These are phyloP conservation scores for Haemoproteus tartakovskyi DNA, from an alignment of 169 alveolate genomes.

Conservation along the genomic window DNA sequence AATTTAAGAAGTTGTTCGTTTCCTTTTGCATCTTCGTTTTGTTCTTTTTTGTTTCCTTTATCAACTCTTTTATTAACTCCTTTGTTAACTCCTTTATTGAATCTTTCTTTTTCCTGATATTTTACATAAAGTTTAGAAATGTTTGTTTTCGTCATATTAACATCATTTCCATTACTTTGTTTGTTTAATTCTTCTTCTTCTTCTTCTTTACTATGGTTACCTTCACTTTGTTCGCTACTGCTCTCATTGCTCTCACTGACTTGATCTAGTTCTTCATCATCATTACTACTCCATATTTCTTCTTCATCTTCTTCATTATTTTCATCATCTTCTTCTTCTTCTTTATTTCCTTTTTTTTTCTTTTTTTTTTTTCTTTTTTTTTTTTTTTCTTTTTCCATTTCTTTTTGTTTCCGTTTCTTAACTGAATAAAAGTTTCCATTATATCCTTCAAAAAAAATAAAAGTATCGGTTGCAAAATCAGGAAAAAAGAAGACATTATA, in stretches of 20 bases:
- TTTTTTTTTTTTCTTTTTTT: background rate
- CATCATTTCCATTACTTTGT: too few species aligned
- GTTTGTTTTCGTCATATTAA: too few species aligned
- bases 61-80: too few species aligned
- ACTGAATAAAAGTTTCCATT: slow-evolving; percentile 21
- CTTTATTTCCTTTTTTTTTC: background rate
- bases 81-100: too few species aligned
- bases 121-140: too few species aligned
- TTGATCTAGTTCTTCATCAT: background rate
- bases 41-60: too few species aligned
- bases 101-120: too few species aligned
- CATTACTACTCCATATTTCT: background rate
- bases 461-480: slow-evolving; percentile 17
- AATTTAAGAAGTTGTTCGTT: too few species aligned
- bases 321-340: slow-evolving; percentile 1
- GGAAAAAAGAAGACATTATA: slow-evolving; percentile 13
- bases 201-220: too few species aligned
- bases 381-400: background rate
- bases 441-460: slow-evolving; percentile 21
- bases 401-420: background rate
- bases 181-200: too few species aligned
- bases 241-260: background rate
- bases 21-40: too few species aligned
- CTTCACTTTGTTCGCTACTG: background rate
- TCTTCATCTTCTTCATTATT: background rate